Evolutionary conservation across 1,284 basidiomycete species (phyloP).

Genomic region (Austropuccinia psidii): DNA sequence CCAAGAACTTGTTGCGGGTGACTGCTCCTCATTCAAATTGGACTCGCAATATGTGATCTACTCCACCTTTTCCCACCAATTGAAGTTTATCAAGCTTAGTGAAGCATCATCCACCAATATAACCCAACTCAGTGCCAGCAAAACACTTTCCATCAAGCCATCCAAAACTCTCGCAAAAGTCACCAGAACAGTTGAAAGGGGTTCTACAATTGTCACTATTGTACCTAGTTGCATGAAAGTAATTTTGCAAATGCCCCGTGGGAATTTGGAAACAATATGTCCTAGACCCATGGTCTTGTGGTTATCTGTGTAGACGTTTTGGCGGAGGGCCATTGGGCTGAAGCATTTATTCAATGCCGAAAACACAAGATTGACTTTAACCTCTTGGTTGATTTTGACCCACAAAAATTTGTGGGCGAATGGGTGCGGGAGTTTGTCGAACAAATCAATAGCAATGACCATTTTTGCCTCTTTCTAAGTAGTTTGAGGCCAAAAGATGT

Average conservation of each 20-base stretch:
- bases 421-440: constrained; percentile 62
- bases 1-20: constrained; percentile 51
- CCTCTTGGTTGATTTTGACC: constrained; percentile 72
- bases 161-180: neutral
- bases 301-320: constrained; percentile 54
- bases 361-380: constrained; percentile 90
- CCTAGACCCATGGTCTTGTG: constrained; percentile 83
- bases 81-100: constrained; percentile 62
- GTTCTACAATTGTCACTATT: constrained; percentile 72
- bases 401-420: constrained; percentile 59
- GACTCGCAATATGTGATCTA: constrained; percentile 75
- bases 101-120: too few relatives aligned
- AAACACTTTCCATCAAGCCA: neutral
- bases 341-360: constrained; percentile 81
- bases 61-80: constrained; percentile 75
- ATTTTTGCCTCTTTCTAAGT: constrained; percentile 86
- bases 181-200: constrained; percentile 69
- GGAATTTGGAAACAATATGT: constrained; percentile 91
- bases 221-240: constrained; percentile 79
- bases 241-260: constrained; percentile 94
- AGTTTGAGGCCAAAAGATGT: constrained; percentile 58
- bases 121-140: neutral
- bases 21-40: constrained; percentile 71
- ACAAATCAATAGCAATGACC: constrained; percentile 80
- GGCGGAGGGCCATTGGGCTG: constrained; percentile 54